A percentile compares a stretch with the other conserved stretches of the same genome.
Conservation (phyloP, 345 rosid genomes). For the rapeseed (Brassica napus) region Da-Ae NC_063452.1:48828501-48829000, state of each 20-base stretch:
- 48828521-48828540: background rate
- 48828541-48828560: background rate
- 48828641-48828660: constrained; percentile 40
- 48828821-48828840: constrained; percentile 57
- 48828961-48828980: constrained; percentile 49
- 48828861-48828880: constrained; percentile 34
- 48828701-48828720: constrained; percentile 57
- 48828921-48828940: background rate
- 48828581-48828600: constrained; percentile 73
- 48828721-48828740: constrained; percentile 45
- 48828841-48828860: constrained; percentile 63
- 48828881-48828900: background rate
- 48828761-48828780: constrained; percentile 53
- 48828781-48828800: constrained; percentile 50
- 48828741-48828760: constrained; percentile 36
- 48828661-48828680: constrained; percentile 49
- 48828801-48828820: constrained; percentile 54
- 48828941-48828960: background rate
- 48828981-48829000: constrained; percentile 33
- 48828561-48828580: constrained; percentile 41
- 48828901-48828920: background rate
- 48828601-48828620: constrained; percentile 64
- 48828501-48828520: too few relatives aligned
- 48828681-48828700: constrained; percentile 51
- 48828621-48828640: constrained; percentile 68